These are phyloP conservation scores for Mollisia scopiformis DNA, from an alignment of 2,329 filamentous ascomycete species.

Conservation along the genomic window DNA sequence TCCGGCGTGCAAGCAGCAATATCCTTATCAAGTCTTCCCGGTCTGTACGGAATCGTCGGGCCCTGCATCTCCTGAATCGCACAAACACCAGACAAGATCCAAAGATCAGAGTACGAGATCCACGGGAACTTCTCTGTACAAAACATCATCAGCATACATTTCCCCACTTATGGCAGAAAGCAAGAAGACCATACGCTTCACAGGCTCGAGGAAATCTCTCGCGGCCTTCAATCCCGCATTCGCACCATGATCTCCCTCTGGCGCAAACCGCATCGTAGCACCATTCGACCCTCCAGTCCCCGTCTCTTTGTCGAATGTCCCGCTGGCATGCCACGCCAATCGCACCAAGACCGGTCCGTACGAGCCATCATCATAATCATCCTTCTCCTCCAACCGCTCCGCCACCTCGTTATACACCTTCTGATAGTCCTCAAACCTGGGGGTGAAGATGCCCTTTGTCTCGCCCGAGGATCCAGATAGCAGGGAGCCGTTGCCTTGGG, in stretches of 20 bases:
- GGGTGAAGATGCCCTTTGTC: slow-evolving; percentile 62
- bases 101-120: slow-evolving; percentile 96
- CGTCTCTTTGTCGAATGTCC: slow-evolving; percentile 88
- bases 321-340: slow-evolving; percentile 91
- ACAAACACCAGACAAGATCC: slow-evolving; percentile 85
- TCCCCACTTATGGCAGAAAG: background rate
- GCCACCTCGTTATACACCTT: slow-evolving; percentile 92
- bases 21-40: slow-evolving; percentile 82
- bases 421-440: slow-evolving; percentile 88
- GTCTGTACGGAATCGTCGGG: slow-evolving; percentile 83
- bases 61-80: slow-evolving; percentile 96
- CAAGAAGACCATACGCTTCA: slow-evolving; percentile 66
- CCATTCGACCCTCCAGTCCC: slow-evolving; percentile 93
- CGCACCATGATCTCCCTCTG: slow-evolving; percentile 87
- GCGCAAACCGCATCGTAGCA: slow-evolving; percentile 93
- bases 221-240: slow-evolving; percentile 88
- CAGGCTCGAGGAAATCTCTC: slow-evolving; percentile 88
- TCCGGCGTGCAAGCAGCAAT: slow-evolving; percentile 87
- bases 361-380: slow-evolving; percentile 95
- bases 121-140: slow-evolving; percentile 79
- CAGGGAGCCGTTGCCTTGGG: slow-evolving; percentile 50
- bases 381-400: slow-evolving; percentile 78
- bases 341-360: slow-evolving; percentile 91
- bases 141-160: slow-evolving; percentile 21
- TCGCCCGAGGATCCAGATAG: slow-evolving; percentile 41